Base-by-base conservation (phyloP, 2,329 filamentous ascomycete genomes). In the Tolypocladium cylindrosporum region DNA sequence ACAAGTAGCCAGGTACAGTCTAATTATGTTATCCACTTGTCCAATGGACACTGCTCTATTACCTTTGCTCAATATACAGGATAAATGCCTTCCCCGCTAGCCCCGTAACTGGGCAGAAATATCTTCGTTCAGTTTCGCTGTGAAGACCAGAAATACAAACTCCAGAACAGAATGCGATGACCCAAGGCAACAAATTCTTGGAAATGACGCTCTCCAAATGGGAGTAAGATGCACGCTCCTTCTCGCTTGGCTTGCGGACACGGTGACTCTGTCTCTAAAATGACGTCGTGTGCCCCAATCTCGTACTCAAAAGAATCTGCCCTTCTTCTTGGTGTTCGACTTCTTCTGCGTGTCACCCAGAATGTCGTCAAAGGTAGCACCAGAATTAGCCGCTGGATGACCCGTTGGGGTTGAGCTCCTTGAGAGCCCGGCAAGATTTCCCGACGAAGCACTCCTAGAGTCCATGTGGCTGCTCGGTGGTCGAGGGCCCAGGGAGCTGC, bases 351-450 rank as follows among this genome's bases (percentile, higher is more conserved):
- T 63, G n/a, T 67, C 68, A 10, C 72, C 72, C 31, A 80, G 66
- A 41, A 80, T 80, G 54, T 80, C 77, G 61, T 80, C 77, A 64
- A 80, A 80, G 0, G 77, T 80, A 36, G 72, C 70, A 3, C 74
- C 71, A 13, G 71, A 65, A 27, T 62, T 67, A 2, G 61, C 63
- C 10, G 66, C 61, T 6, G 64, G 61, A 27, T 63, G 62, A 2
- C 65, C 57, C 10, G 63, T 60, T 36, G 59, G 60, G 48, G 55
- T 61, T 14, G 60, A 62, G 58, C 61, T 65, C 14, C 52, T 43
- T 34, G 63, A 59, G 61, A 72, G 61, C 19, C 64, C 65, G 1
- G 64, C 64, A 34, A 75, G 65, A 58, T 76, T 74, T 9, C 70
- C 71, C 14, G 66, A 63, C 6, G 74, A 77, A 6, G 65, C 62